These are phyloP conservation scores for Rostrohypoxylon terebratum DNA, from an alignment of 495 filamentous ascomycete species.

Conservation along the genomic window DNA sequence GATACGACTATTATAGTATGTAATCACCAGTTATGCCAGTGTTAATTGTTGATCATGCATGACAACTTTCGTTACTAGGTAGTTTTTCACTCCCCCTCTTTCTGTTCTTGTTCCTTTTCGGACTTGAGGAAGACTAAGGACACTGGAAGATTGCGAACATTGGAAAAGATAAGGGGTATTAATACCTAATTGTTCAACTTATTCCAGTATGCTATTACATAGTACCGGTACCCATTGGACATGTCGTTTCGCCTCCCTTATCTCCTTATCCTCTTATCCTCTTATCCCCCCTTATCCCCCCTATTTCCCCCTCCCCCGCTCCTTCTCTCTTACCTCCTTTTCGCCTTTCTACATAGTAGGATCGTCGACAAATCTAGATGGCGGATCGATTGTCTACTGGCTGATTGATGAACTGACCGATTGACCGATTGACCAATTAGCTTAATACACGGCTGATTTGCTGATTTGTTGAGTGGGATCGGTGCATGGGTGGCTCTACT, in stretches of 20 bases:
- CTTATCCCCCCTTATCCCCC: neutral
- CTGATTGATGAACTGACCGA: neutral
- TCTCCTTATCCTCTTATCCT: neutral
- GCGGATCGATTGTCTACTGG: neutral
- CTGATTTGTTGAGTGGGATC: conserved; percentile 31
- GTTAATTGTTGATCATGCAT: conserved; percentile 6
- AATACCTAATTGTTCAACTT: too few relatives aligned
- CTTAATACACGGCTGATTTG: conserved; percentile 16
- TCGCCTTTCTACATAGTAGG: neutral
- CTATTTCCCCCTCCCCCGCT: too few relatives aligned
- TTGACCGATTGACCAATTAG: neutral
- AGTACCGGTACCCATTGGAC: too few relatives aligned
- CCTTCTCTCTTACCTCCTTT: neutral
- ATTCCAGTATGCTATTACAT: too few relatives aligned
- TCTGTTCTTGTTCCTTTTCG: conserved; percentile 21
- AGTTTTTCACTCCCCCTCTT: conserved; percentile 5
- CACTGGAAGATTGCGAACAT: neutral
- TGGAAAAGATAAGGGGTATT: conserved; percentile 13
- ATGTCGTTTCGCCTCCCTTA: too few relatives aligned
- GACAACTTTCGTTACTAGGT: conserved; percentile 19
- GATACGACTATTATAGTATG: too few relatives aligned
- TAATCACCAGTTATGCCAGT: conserved; percentile 11
- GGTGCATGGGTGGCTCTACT: conserved; percentile 36
- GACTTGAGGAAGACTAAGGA: conserved; percentile 9
- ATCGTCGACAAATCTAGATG: neutral